A percentile compares a stretch with the other conserved stretches of the same genome.
phyloP scores from a whole-genome alignment of 2,329 filamentous ascomycete genomes.

The Stromatinia cepivora region DNA sequence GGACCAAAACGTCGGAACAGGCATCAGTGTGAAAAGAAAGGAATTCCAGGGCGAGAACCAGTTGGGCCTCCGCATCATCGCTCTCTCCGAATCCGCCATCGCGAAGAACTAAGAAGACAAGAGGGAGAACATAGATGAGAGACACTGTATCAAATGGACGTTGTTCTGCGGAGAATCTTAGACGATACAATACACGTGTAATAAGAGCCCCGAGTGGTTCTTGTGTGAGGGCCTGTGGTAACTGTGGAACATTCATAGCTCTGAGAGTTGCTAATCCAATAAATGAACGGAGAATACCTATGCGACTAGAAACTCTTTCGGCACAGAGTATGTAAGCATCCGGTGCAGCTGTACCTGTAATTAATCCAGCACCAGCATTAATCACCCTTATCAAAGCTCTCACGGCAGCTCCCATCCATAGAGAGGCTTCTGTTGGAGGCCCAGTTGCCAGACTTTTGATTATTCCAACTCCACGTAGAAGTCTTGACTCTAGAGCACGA shows the following conservation, averaged over 20 bases:
- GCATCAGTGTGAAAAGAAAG: conserved; percentile 83
- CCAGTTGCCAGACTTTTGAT: conserved; percentile 79
- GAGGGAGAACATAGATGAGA: conserved; percentile 80
- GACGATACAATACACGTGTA: conserved; percentile 84
- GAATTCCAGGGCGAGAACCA: conserved; percentile 86
- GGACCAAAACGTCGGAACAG: conserved; percentile 72
- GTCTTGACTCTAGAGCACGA: conserved; percentile 63
- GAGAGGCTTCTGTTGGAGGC: conserved; percentile 81
- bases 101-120: conserved; percentile 76
- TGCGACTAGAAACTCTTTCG: conserved; percentile 68
- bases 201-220: conserved; percentile 84
- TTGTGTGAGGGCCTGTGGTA: conserved; percentile 70
- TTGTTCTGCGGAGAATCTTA: conserved; percentile 89
- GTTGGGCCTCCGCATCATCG: conserved; percentile 85
- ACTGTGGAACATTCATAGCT: conserved; percentile 69
- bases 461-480: conserved; percentile 82
- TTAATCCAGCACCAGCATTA: conserved; percentile 74
- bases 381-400: conserved; percentile 72
- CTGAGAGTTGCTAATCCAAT: conserved; percentile 85
- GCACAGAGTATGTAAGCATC: conserved; percentile 78
- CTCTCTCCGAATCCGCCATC: conserved; percentile 74
- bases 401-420: conserved; percentile 86
- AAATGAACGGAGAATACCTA: conserved; percentile 77
- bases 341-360: conserved; percentile 78
- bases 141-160: conserved; percentile 89